Conservation (phyloP, 179 eudicot species). For the Camellia oleifera region DNA sequence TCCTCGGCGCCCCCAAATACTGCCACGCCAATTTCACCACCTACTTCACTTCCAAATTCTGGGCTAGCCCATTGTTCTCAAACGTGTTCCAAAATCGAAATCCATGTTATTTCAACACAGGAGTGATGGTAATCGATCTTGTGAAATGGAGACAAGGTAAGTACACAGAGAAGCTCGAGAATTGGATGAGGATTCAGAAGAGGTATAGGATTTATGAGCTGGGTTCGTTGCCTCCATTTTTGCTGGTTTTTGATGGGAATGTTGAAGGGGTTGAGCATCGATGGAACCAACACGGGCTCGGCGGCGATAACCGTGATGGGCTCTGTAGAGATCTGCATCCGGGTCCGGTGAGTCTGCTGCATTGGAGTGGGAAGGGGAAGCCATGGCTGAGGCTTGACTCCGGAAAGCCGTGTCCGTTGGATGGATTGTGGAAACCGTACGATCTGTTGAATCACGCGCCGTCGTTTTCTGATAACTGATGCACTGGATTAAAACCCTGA, state of each 20-base stretch:
- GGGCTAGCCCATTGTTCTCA: conserved; percentile 43
- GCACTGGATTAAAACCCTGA: not conserved
- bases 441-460: conserved; percentile 37
- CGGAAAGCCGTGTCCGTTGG: conserved; percentile 50
- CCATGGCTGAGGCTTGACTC: conserved; percentile 64
- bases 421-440: conserved; percentile 57
- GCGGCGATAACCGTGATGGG: conserved; percentile 58
- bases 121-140: conserved; percentile 67
- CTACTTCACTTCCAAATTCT: conserved; percentile 61
- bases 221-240: conserved; percentile 67
- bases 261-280: conserved; percentile 52
- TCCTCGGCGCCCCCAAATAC: conserved; percentile 72
- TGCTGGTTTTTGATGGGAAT: conserved; percentile 56
- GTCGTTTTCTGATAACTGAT: conserved; percentile 34
- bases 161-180: conserved; percentile 46
- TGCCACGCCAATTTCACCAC: conserved; percentile 72
- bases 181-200: conserved; percentile 65
- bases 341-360: conserved; percentile 54
- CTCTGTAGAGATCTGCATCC: conserved; percentile 57
- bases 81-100: conserved; percentile 20
- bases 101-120: conserved; percentile 68
- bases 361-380: conserved; percentile 77
- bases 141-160: conserved; percentile 38
- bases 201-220: conserved; percentile 52
- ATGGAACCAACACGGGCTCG: conserved; percentile 73